Base-by-base conservation (phyloP, 257 asterid species). In the Salvia splendens region DNA sequence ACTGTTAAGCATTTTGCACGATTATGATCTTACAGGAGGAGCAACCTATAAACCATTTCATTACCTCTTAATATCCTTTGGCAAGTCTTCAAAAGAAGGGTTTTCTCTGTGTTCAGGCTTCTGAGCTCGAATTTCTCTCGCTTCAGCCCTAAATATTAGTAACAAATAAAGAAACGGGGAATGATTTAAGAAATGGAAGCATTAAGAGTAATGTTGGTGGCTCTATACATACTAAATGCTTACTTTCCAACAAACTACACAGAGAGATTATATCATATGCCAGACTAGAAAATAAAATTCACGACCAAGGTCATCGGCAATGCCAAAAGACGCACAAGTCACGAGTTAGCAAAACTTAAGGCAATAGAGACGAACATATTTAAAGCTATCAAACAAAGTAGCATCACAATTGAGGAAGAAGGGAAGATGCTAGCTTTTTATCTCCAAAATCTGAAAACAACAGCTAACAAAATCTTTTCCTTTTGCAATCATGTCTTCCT, bases 91-190 rank as follows among this genome's bases (percentile, higher is more conserved):
- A 10, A 64, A 67, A 45, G 69, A 38, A 35, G 55, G 61, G 6
- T 15, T 17, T 54, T 72, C 76, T 68, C 47, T 52, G 50, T 43
- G 64, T 73, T 73, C 78, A 32, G 87, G 68, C 68, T 43, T 47
- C 70, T 59, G 77, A 47, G 74, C 65, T 71, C 54, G 82, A 16
- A 89, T 11, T 69, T 84, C 95, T 79, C 85, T 81, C 42, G 93
- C 97, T 71, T 89, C 98, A 65, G 84, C 83, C 90, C 97, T 92
- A 45, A 15, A 73, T 70, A 57, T 50, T 8, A 36, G 38, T 11
- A 47, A 36, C 33, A 2, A 40, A 33, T 11, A 5, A 55, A 40
- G 24, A 11, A 9, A 55, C 14, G 61, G 41, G 42, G n/a, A 51
- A 47, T 43, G 38, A 42, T 33, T 24, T 28, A 17, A 15, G 45